phyloP scores from a whole-genome alignment of 2,329 filamentous ascomycete genomes.

The Ambrosiella xylebori region DNA sequence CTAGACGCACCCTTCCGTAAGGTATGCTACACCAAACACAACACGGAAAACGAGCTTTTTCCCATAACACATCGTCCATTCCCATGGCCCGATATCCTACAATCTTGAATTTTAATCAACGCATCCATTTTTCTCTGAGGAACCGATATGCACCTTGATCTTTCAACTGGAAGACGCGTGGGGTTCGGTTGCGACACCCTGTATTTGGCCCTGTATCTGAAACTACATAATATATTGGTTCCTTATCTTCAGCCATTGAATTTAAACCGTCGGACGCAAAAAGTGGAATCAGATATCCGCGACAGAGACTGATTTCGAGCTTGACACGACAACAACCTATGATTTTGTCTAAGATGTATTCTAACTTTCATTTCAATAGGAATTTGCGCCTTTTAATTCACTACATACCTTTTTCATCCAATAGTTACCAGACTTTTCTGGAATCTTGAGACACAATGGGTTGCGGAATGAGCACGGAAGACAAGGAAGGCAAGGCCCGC shows the following conservation, averaged over 20 bases:
- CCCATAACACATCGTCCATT: neutral
- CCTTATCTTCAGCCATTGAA: no score
- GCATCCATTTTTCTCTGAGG: no score
- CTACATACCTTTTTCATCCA: constrained; percentile 6
- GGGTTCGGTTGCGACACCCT: no score
- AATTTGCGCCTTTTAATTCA: neutral
- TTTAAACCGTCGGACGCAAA: no score
- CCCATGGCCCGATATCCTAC: neutral
- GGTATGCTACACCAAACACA: neutral
- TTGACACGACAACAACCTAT: neutral
- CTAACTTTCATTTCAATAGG: neutral
- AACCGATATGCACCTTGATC: no score
- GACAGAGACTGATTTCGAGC: no score
- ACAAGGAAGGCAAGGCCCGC: constrained; percentile 99
- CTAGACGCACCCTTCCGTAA: neutral
- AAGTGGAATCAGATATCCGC: no score
- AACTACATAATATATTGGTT: no score
- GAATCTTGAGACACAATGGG: constrained; percentile 53
- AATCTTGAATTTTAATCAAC: neutral
- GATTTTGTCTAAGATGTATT: neutral
- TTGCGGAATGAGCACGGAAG: constrained; percentile 99
- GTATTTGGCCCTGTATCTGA: no score
- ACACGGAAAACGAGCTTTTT: neutral
- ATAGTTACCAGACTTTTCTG: constrained; percentile 3
- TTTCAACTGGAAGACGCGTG: no score